Evolutionary conservation across 1,284 basidiomycete species (phyloP), one percentile per base, ranked within the genome.

Genomic region (Sanghuangporus sanghuang): DNA sequence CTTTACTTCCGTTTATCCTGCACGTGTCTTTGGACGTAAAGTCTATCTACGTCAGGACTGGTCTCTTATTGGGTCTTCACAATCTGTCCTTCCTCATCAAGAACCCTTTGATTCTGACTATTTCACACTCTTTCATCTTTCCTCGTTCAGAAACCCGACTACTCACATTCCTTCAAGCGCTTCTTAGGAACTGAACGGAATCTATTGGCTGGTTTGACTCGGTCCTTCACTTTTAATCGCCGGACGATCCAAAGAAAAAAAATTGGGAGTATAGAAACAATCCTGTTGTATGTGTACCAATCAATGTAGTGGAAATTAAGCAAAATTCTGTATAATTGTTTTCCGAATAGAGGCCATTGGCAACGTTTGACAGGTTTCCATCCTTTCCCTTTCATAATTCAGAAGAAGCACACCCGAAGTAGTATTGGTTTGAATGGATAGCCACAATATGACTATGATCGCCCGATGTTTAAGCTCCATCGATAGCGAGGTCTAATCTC

Each of bases 221-320:
- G 27, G 3, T 32, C 27, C 27, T 32, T 32, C 27, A 32, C 27
- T 5, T 32, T 32, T 32, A 3, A 32, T 32, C 53, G 53, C 32
- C 5, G 53, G 53, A 46, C 44, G 38, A 46, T 23, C 12, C 36
- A 18, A 57, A 46, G 18, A 40, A 57, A 21, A 16, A 42, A 23
- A 40, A 23, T 3, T 14, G 12, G 23, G 55, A 7, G 42, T 57
- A 21, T 57, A 57, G 7, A 23, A 57, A 16, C 14, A 40, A 57
- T 57, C 55, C 42, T 57, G 55, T 21, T 57, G 55, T 57, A 57
- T 57, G 55, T 42, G 23, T 40, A 40, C 12, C 55, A n/a, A 57
- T 16, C 55, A 42, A 54, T 54, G 53, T 54, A 54, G 53, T 54
- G 42, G 55, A 18, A 57, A 9, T 11, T 57, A 42, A 21, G 38